Base-by-base conservation (phyloP, 2,329 filamentous ascomycete species). In the Sclerotiophoma versabilis region DNA sequence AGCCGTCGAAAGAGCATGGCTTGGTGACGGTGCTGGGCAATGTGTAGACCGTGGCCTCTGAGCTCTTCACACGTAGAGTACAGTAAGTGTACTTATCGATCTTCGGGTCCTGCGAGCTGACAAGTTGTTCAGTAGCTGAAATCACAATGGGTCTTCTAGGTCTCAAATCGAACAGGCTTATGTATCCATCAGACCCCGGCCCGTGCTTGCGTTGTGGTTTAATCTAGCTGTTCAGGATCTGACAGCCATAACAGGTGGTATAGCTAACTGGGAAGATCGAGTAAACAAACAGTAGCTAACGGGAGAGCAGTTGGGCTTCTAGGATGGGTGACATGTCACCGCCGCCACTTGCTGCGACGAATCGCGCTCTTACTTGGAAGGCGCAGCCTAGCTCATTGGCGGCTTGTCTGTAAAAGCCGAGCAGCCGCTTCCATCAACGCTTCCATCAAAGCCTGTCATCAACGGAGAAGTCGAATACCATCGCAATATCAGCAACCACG, bases 71-170 rank as follows among this genome's bases (percentile, higher is more conserved):
- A 36, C 27, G 25, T 48, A 44, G 22, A 44, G 30, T 54, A 54
- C 26, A 49, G 51, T 54, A 45, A 49, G 51, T 54, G 38, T 14
- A 20, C 22, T 12, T 29, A 26, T 19, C 37, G 22, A 30, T 15
- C 7, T 3, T 15, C 9, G 15, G 26, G 17, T 26, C 14, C 22
- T 15, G 20, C 32, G 32, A 60, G 49, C 63, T 68, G 51, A 68
- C 51, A 22, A 50, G 6, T 4, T 33, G 14, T 34, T 25, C 50
- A 65, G 62, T 66, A 66, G 54, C 29, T 49, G 25, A 53, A 66
- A 63, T 64, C n/a, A 14, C 37, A 48, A 25, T 36, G 20, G 25
- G n/a, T 33, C 26, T 38, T 10, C 25, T 30, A 23, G 6, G 2
- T n/a, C n/a, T 17, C 12, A 39, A 19, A 22, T 5, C 38, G 17